phyloP scores from a whole-genome alignment of 805 yeast genomes.

The Starmerella scarabaei region DNA sequence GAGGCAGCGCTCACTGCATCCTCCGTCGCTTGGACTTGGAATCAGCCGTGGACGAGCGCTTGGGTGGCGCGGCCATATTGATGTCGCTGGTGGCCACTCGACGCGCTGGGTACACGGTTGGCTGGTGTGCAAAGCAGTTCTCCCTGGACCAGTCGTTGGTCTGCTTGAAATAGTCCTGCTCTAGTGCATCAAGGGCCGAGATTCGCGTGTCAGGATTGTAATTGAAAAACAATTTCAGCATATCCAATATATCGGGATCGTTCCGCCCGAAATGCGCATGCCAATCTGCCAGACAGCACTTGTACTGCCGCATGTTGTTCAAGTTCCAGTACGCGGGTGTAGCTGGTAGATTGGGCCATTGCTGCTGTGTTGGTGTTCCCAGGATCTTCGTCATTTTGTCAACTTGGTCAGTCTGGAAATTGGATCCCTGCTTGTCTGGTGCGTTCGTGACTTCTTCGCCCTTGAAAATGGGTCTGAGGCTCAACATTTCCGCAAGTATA shows the following conservation, averaged over 20 bases:
- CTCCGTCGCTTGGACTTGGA: background rate
- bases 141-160: constrained; percentile 44
- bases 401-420: constrained; percentile 80
- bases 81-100: constrained; percentile 36
- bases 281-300: constrained; percentile 70
- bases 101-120: constrained; percentile 67
- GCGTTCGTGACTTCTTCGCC: constrained; percentile 83
- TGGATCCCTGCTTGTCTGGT: constrained; percentile 7
- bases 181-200: constrained; percentile 63
- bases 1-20: too few relatives aligned
- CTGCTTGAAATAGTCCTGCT: constrained; percentile 66
- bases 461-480: constrained; percentile 84
- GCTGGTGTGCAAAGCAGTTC: constrained; percentile 69
- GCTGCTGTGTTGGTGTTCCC: constrained; percentile 69
- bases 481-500: constrained; percentile 78
- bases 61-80: constrained; percentile 16
- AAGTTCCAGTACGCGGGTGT: constrained; percentile 75
- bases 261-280: constrained; percentile 69
- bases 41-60: constrained; percentile 1
- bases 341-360: constrained; percentile 65
- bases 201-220: constrained; percentile 75
- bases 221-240: constrained; percentile 51
- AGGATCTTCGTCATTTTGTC: constrained; percentile 83
- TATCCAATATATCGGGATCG: constrained; percentile 51
- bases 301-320: constrained; percentile 45